phyloP scores from a whole-genome alignment of 1,139 yeast genomes.

The Candida buenavistaensis region DNA sequence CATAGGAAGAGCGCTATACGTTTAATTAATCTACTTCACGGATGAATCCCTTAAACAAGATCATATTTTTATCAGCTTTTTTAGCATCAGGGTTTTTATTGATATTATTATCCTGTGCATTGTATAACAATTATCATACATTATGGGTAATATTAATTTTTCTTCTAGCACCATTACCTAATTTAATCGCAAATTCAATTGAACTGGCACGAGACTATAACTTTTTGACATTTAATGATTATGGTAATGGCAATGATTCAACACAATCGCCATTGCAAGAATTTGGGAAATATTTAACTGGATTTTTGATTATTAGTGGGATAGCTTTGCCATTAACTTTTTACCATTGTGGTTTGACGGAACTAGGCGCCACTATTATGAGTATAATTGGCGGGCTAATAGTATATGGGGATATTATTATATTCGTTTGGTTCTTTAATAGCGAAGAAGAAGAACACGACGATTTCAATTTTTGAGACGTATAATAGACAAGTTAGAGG shows the following conservation, averaged over 20 bases:
- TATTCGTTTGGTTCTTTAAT: conserved; percentile 69
- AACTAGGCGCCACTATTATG: conserved; percentile 59
- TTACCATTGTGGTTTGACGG: conserved; percentile 59
- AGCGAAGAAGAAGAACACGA: conserved; percentile 54
- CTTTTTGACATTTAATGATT: conserved; percentile 62
- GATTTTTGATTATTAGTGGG: conserved; percentile 68
- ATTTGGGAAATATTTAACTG: conserved; percentile 62
- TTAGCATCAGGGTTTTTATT: conserved; percentile 75
- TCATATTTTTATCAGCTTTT: conserved; percentile 68
- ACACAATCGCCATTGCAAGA: conserved; percentile 49
- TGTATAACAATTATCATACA: conserved; percentile 70
- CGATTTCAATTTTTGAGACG: conserved; percentile 46
- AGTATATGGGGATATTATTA: conserved; percentile 68
- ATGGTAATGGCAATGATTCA: conserved; percentile 36
- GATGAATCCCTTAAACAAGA: conserved; percentile 67
- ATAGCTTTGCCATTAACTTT: conserved; percentile 64
- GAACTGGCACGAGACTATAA: conserved; percentile 49
- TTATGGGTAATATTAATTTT: conserved; percentile 66
- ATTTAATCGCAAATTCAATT: conserved; percentile 44
- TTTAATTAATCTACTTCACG: no score
- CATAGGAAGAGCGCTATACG: no score
- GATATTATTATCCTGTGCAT: conserved; percentile 70
- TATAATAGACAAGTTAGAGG: not conserved
- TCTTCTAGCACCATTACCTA: conserved; percentile 72
- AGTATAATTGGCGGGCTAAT: conserved; percentile 70